These are phyloP conservation scores for Cyberlindnera mycetangii DNA, from an alignment of 805 yeast genomes.

Conservation along the genomic window DNA sequence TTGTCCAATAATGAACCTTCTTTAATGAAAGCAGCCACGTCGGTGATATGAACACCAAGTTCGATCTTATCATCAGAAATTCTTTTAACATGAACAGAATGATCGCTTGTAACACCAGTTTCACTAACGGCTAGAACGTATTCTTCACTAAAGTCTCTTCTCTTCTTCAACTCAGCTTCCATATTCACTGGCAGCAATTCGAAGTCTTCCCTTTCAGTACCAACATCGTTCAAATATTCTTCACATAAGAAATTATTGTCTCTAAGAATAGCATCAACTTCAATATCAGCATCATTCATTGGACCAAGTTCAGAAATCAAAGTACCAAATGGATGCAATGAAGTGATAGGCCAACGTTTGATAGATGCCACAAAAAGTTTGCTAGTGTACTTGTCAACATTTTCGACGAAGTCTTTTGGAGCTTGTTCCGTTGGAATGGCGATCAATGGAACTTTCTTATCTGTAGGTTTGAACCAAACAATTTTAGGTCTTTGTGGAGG, in stretches of 20 bases:
- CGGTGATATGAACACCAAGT: conserved; percentile 83
- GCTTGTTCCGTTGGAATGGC: conserved; percentile 99
- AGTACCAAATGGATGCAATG: conserved; percentile 97
- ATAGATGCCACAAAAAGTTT: conserved; percentile 90
- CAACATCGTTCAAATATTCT: conserved; percentile 56
- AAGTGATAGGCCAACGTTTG: conserved; percentile 98
- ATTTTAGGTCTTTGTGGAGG: conserved; percentile 67
- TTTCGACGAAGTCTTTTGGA: conserved; percentile 91
- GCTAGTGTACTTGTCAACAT: conserved; percentile 77
- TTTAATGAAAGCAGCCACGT: conserved; percentile 67
- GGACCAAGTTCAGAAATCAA: conserved; percentile 83
- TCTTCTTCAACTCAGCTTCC: conserved; percentile 30
- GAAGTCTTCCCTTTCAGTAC: conserved; percentile 28
- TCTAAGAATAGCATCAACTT: conserved; percentile 83
- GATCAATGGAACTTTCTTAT: conserved; percentile 93
- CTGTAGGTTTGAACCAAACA: conserved; percentile 99
- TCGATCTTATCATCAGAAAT: conserved; percentile 60
- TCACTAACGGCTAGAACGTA: conserved; percentile 64
- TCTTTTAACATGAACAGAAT: conserved; percentile 77
- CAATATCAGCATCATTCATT: conserved; percentile 72
- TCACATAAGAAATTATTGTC: conserved; percentile 82
- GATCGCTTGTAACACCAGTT: conserved; percentile 60
- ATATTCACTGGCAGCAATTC: conserved; percentile 32
- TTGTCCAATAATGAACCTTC: conserved; percentile 79
- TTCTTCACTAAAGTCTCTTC: conserved; percentile 57